Evolutionary conservation across 2,329 filamentous ascomycete genomes (phyloP).

Genomic region (Venturia pyrina): DNA sequence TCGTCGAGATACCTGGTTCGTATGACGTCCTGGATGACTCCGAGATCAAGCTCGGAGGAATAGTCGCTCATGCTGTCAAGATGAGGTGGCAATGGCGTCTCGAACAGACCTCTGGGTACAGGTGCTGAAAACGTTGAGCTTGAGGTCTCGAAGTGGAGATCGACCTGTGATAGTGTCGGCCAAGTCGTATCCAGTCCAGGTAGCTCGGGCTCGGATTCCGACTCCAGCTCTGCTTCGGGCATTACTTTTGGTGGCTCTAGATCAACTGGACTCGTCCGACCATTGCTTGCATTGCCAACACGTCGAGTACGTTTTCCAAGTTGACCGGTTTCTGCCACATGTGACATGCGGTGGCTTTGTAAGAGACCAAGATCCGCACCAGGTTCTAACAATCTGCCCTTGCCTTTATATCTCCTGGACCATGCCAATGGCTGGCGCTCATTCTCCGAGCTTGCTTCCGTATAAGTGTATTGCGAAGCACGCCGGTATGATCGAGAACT

Average conservation of each 20-base stretch:
- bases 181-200: not conserved
- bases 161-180: not conserved
- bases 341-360: conserved; percentile 37
- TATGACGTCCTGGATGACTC: not conserved
- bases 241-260: not conserved
- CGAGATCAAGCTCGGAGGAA: not conserved
- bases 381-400: conserved; percentile 19
- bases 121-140: not conserved
- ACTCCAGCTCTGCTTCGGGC: not conserved
- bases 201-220: not conserved
- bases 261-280: not conserved
- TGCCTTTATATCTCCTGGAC: conserved; percentile 1
- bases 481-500: not conserved
- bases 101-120: conserved; percentile 3
- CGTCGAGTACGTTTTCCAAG: conserved; percentile 31
- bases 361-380: conserved; percentile 29
- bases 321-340: conserved; percentile 41
- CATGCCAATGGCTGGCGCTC: not conserved
- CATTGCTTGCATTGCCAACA: conserved; percentile 10
- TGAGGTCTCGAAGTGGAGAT: not conserved
- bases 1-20: not conserved
- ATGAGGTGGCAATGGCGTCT: not conserved
- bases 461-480: conserved; percentile 2
- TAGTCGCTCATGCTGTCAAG: not conserved
- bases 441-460: not conserved